Conservation (phyloP, 257 asterid species). For the Solanum chmielewskii region DNA sequence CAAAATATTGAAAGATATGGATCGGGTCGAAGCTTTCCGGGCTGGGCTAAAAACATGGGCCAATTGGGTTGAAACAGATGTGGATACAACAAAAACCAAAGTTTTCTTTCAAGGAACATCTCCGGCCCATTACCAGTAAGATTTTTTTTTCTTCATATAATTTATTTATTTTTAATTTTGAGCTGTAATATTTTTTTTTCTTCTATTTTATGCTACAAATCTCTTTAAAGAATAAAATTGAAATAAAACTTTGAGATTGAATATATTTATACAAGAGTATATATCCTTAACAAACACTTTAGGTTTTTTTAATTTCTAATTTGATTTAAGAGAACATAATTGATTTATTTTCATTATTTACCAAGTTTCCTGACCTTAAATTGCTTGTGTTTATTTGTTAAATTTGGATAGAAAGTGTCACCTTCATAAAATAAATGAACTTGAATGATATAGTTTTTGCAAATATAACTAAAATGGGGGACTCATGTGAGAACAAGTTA, state of each 20-base stretch:
- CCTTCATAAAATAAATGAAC: background rate
- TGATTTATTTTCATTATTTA: too few species aligned
- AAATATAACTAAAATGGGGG: background rate
- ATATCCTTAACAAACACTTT: too few species aligned
- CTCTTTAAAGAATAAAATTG: background rate
- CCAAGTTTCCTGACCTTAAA: background rate
- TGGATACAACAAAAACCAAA: conserved; percentile 29
- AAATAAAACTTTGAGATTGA: background rate
- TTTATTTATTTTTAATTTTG: background rate
- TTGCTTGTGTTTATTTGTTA: background rate
- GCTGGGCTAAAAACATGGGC: conserved; percentile 44
- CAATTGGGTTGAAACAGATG: conserved; percentile 35
- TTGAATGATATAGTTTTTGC: too few species aligned
- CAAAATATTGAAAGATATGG: conserved; percentile 47
- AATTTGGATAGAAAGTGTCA: background rate
- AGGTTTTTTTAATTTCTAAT: too few species aligned
- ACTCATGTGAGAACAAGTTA: background rate
- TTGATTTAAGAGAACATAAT: background rate
- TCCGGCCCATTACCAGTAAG: conserved; percentile 56
- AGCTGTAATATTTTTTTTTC: background rate
- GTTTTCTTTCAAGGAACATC: conserved; percentile 61
- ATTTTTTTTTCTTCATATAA: background rate
- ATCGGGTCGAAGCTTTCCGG: conserved; percentile 47
- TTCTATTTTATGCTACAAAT: background rate
- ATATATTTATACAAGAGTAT: too few species aligned